These are phyloP conservation scores for Acanthamoeba lenticulata DNA, from an alignment of 208 protist genomes.

Conservation along the genomic window DNA sequence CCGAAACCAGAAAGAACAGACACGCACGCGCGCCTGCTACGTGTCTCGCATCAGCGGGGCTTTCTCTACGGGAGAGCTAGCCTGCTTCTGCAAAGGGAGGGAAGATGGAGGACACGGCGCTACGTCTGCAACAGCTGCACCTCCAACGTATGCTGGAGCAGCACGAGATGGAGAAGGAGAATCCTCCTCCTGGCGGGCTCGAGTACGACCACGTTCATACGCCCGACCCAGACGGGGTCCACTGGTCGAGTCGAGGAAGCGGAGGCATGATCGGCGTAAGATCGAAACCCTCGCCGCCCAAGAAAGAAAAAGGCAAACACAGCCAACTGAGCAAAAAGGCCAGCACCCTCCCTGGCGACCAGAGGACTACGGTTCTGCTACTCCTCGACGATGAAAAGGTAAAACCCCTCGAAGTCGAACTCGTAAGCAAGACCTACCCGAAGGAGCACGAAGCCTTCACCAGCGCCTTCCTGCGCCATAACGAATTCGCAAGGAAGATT, in stretches of 20 bases:
- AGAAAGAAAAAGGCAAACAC: neutral
- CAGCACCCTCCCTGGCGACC: neutral
- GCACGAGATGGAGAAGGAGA: neutral
- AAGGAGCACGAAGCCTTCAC: slow-evolving; percentile 64
- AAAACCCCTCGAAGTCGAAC: slow-evolving; percentile 44
- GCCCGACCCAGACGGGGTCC: neutral
- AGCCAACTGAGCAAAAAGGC: neutral
- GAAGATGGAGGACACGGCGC: neutral
- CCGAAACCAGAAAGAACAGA: too few species aligned
- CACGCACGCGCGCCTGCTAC: too few species aligned
- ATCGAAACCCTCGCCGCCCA: neutral
- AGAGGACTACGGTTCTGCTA: neutral
- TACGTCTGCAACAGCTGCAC: neutral
- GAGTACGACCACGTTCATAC: neutral
- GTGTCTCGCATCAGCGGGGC: too few species aligned
- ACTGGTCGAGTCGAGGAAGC: neutral
- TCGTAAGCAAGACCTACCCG: slow-evolving; percentile 57
- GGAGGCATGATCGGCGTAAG: neutral
- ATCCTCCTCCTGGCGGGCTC: neutral
- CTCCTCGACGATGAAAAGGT: slow-evolving; percentile 58
- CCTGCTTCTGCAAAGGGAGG: neutral
- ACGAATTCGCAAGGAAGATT: slow-evolving; percentile 37
- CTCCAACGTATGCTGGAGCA: neutral
- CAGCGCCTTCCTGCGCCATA: slow-evolving; percentile 10
- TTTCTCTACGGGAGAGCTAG: too few species aligned